Evolutionary conservation across 768 basidiomycete genomes (phyloP).

Genomic region (Clitopilus passeckerianus): DNA sequence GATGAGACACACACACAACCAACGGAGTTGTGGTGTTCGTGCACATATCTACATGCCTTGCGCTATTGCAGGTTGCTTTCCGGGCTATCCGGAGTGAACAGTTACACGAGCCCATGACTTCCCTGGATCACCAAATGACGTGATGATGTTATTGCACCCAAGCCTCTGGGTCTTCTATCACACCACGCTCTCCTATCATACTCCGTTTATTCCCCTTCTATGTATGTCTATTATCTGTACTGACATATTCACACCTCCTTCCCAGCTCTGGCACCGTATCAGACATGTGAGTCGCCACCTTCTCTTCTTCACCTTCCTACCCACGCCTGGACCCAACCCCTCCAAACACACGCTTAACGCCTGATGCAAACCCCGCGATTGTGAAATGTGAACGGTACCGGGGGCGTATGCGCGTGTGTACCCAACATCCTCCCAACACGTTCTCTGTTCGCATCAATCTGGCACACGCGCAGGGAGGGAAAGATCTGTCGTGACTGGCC

Average conservation of each 20-base stretch:
- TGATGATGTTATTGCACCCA: background rate
- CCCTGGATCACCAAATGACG: background rate
- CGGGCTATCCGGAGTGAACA: background rate
- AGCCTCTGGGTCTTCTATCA: background rate
- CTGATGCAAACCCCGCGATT: background rate
- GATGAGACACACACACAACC: background rate
- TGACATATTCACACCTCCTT: background rate
- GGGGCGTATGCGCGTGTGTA: background rate
- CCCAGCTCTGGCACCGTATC: constrained; percentile 9
- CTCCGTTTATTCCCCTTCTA: background rate
- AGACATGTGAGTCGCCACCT: constrained; percentile 10
- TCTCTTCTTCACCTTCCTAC: background rate
- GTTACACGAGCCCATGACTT: background rate
- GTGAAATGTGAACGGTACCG: background rate
- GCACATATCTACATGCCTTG: background rate
- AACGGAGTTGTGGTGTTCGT: background rate
- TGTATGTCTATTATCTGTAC: background rate
- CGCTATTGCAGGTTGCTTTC: background rate
- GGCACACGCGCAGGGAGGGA: background rate
- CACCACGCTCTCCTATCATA: background rate
- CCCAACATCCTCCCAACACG: background rate
- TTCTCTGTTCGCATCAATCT: background rate
- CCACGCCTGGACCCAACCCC: background rate
- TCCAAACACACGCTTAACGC: background rate
- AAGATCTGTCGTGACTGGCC: background rate